Conservation (phyloP, 208 protist species). For the Crithidia mellificae region DNA sequence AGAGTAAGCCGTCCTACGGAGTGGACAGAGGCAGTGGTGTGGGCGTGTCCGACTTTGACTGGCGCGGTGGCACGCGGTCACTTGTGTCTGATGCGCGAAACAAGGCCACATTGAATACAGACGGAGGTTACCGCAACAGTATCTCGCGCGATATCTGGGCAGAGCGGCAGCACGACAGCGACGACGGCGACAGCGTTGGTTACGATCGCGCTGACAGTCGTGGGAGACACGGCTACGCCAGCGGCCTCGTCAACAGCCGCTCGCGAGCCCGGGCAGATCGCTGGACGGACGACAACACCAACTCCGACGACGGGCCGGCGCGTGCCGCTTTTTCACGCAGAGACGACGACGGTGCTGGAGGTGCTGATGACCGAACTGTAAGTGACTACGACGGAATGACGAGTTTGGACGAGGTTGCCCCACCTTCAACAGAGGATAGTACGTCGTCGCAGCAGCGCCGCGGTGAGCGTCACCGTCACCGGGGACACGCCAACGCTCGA, state of each 20-base stretch:
- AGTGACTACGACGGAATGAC: no score
- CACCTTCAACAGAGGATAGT: no score
- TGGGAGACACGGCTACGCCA: background rate
- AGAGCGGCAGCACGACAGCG: background rate
- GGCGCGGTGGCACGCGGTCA: constrained; percentile 8
- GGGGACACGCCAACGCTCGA: no score
- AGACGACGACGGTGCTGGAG: no score
- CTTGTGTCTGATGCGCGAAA: background rate
- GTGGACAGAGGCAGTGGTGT: background rate
- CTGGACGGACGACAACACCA: constrained; percentile 30
- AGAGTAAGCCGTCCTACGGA: background rate
- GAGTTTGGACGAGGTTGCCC: no score
- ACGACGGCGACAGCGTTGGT: background rate
- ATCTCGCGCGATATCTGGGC: no score
- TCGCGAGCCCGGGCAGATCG: constrained; percentile 24
- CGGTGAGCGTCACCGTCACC: no score
- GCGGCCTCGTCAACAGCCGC: constrained; percentile 30
- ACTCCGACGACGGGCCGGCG: background rate
- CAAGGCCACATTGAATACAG: no score
- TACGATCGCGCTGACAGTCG: background rate
- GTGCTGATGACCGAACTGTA: no score
- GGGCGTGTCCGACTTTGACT: constrained; percentile 9
- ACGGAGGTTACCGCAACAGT: background rate
- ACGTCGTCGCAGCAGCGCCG: no score
- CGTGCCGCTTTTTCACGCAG: background rate